Evolutionary conservation across 257 asterid species (phyloP).

Genomic region (Coffea canephora): DNA sequence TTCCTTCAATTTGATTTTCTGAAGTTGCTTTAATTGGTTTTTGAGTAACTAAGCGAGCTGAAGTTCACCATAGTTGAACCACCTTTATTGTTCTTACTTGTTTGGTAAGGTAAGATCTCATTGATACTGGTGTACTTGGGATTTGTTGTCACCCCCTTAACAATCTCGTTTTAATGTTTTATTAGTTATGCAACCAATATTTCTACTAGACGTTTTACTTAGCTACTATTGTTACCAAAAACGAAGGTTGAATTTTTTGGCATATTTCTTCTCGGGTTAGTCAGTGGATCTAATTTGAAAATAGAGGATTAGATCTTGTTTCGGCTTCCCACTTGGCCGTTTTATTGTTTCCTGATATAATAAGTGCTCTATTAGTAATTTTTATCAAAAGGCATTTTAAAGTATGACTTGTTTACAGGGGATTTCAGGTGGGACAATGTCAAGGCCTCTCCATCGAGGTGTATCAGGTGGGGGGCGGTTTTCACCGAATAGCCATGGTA

Average conservation of each 20-base stretch:
- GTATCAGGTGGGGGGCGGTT: slow-evolving; percentile 58
- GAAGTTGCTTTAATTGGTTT: slow-evolving; percentile 9
- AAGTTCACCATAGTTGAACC: slow-evolving; percentile 27
- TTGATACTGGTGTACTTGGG: slow-evolving; percentile 21
- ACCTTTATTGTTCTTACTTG: slow-evolving; percentile 23
- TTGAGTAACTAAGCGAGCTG: slow-evolving; percentile 16
- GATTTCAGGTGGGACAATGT: slow-evolving; percentile 59
- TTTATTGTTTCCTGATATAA: not conserved
- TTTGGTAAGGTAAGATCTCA: slow-evolving; percentile 35
- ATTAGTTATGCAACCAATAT: not conserved
- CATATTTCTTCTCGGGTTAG: not conserved
- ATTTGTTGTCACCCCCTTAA: not conserved
- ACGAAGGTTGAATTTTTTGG: not conserved
- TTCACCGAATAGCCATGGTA: slow-evolving; percentile 52
- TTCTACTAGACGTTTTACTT: not conserved
- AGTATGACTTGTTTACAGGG: slow-evolving; percentile 29
- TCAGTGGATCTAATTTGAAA: slow-evolving; percentile 17
- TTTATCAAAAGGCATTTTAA: not conserved
- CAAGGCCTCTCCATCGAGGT: slow-evolving; percentile 94
- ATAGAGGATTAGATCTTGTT: slow-evolving; percentile 13
- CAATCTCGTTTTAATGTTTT: slow-evolving; percentile 4
- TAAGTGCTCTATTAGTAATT: not conserved
- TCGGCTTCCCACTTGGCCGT: not conserved
- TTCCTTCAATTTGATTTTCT: slow-evolving; percentile 5
- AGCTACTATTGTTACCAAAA: not conserved